These are phyloP conservation scores for Laguncularia racemosa DNA, from an alignment of 345 rosid genomes.

Conservation along the genomic window DNA sequence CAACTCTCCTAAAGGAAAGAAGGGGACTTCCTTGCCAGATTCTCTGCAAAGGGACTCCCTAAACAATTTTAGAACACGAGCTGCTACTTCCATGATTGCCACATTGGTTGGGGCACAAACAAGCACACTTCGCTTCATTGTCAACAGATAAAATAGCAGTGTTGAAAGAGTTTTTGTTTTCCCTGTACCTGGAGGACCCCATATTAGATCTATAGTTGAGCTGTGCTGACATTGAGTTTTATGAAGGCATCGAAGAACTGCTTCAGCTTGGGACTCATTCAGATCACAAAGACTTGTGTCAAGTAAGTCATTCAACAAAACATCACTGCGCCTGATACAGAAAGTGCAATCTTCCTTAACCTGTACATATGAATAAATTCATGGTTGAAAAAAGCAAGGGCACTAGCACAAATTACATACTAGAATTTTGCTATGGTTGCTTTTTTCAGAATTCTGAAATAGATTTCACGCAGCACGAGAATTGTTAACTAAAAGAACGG, in stretches of 20 bases:
- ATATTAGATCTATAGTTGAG: constrained; percentile 28
- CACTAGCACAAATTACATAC: not conserved
- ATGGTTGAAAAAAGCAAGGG: not conserved
- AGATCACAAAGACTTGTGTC: constrained; percentile 6
- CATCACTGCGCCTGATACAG: constrained; percentile 2
- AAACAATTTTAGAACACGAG: constrained; percentile 31
- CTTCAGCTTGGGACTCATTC: constrained; percentile 28
- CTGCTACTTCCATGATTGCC: constrained; percentile 37
- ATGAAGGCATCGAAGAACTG: constrained; percentile 18
- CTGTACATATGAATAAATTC: constrained; percentile 11
- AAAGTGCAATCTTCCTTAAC: constrained; percentile 16
- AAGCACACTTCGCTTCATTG: constrained; percentile 27
- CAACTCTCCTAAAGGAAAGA: no score
- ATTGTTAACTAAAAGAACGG: no score
- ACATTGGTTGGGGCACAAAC: constrained; percentile 44
- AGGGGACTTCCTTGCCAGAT: constrained; percentile 3
- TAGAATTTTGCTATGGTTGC: no score
- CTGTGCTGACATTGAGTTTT: constrained; percentile 18
- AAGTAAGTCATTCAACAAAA: constrained; percentile 3
- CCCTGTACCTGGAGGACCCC: constrained; percentile 63
- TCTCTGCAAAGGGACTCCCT: constrained; percentile 10
- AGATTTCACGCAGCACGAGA: no score
- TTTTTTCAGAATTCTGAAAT: no score
- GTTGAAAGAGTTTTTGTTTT: constrained; percentile 35
- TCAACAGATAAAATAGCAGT: constrained; percentile 24